A percentile compares a stretch with the other conserved stretches of the same genome.
Conservation (phyloP, 2,329 filamentous ascomycete genomes). For the Stemphylium lycopersici region DNA sequence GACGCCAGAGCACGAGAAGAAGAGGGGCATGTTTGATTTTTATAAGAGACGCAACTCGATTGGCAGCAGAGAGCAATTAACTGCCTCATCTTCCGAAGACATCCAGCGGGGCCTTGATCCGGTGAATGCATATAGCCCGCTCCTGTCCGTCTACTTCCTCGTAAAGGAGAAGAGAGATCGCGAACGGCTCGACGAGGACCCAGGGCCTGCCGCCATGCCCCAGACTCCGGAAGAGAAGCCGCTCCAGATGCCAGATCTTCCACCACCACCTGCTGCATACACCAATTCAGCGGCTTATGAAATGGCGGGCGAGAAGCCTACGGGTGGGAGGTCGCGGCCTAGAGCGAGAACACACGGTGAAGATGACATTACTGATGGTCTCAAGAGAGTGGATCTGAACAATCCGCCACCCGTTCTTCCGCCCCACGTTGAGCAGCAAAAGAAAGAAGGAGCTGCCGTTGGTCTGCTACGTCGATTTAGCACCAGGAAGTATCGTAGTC, state of each 20-base stretch:
- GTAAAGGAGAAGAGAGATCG: slow-evolving; percentile 93
- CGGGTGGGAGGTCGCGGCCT: slow-evolving; percentile 80
- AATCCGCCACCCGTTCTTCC: slow-evolving; percentile 60
- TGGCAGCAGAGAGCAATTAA: slow-evolving; percentile 85
- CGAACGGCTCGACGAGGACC: slow-evolving; percentile 67
- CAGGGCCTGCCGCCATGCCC: slow-evolving; percentile 64
- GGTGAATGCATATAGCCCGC: slow-evolving; percentile 88
- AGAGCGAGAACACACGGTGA: slow-evolving; percentile 93
- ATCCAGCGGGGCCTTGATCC: slow-evolving; percentile 84
- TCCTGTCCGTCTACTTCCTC: slow-evolving; percentile 93
- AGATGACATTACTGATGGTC: slow-evolving; percentile 79
- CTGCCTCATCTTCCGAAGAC: slow-evolving; percentile 82
- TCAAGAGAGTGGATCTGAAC: slow-evolving; percentile 68
- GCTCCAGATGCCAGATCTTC: slow-evolving; percentile 73
- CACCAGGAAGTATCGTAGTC: slow-evolving; percentile 76
- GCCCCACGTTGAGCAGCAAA: slow-evolving; percentile 61
- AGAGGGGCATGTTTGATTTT: slow-evolving; percentile 93
- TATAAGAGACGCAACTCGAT: slow-evolving; percentile 93
- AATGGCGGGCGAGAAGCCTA: slow-evolving; percentile 86
- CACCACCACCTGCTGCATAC: slow-evolving; percentile 82
- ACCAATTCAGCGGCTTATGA: slow-evolving; percentile 87
- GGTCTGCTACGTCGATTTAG: slow-evolving; percentile 89
- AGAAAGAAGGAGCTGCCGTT: slow-evolving; percentile 86
- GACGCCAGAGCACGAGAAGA: slow-evolving; percentile 70
- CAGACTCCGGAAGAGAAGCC: slow-evolving; percentile 62